Base-by-base conservation (phyloP, 2,329 filamentous ascomycete genomes). In the Venturia nashicola region DNA sequence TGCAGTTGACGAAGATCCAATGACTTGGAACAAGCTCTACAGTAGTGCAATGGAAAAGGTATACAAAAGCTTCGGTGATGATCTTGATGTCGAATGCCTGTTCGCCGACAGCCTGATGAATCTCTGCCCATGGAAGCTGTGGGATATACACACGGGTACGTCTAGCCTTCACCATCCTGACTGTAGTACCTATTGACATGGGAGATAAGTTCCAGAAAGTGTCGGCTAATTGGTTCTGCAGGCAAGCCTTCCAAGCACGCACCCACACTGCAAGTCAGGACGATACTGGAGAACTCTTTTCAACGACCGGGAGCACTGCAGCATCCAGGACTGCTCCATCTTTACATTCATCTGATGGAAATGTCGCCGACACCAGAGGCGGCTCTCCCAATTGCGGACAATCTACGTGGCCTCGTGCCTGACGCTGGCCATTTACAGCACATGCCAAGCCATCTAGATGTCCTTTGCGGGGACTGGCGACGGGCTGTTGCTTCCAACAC, bases 331-430 rank as follows among this genome's bases (percentile, higher is more conserved):
- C 73, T 91, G 0, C 76, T 91, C 6, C 89, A 92, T 71, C 75
- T 90, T 40, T 91, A 91, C 72, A 88, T 91, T 46, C 88, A 91
- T 68, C 80, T 90, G 3, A 88, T 90, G 79, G 88, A 91, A 70
- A 90, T 90, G 88, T 90, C 87, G 0, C 75, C 78, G 0, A 79
- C 77, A 0, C 88, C 88, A 0, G 88, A 90, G 71, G 71, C 74
- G 1, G 88, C 85, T 1, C 72, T 89, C 18, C 76, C 80, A 0
- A 77, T 81, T 0, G 87, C 86, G 5, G 81, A 90, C 68, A 75
- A 77, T 18, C 78, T 91, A 12, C 83, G 87, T 27, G 79, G 78
- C 11, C 78, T 90, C 2, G 82, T 87, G 0, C 87, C 87, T 0
- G 87, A 90, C 70, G 80, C 83, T 0, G 88, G 87, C 0, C 88